Conservation (phyloP, 2,329 filamentous ascomycete genomes). For the Penicillium sp. region DNA sequence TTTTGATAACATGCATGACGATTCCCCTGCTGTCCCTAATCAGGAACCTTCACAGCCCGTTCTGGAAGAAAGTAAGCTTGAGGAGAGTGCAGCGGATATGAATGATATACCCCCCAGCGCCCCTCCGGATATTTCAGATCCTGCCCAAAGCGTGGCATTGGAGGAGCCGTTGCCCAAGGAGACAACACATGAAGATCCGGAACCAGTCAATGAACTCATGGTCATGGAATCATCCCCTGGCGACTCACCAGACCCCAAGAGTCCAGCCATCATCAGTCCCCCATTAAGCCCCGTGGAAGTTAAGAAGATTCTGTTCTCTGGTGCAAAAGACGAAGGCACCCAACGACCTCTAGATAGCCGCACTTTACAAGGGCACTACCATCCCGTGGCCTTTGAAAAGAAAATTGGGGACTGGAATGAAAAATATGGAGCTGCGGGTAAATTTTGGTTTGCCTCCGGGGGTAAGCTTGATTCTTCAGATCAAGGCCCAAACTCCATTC, state of each 20-base stretch:
- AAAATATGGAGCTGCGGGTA: conserved; percentile 54
- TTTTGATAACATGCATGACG: conserved; percentile 28
- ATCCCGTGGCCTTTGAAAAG: conserved; percentile 53
- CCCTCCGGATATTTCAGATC: background rate
- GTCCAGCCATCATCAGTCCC: conserved; percentile 39
- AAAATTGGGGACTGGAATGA: conserved; percentile 51
- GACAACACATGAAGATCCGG: background rate
- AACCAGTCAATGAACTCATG: conserved; percentile 4
- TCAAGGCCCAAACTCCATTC: conserved; percentile 29
- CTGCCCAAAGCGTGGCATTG: background rate
- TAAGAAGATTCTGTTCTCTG: conserved; percentile 48
- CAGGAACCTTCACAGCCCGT: conserved; percentile 16
- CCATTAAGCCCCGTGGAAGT: conserved; percentile 43
- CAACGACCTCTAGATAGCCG: conserved; percentile 8
- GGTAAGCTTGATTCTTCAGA: conserved; percentile 5
- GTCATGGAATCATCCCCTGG: conserved; percentile 2
- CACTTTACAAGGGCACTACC: conserved; percentile 49
- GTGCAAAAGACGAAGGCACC: conserved; percentile 4
- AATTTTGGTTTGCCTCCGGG: conserved; percentile 41
- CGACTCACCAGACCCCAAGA: conserved; percentile 18
- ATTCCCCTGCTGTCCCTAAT: conserved; percentile 9
- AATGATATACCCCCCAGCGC: conserved; percentile 1
- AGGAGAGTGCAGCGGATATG: conserved; percentile 11
- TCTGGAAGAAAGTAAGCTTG: conserved; percentile 9
- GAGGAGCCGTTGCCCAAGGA: background rate